phyloP scores from a whole-genome alignment of 768 basidiomycete species.

The Phallus indusiatus region DNA sequence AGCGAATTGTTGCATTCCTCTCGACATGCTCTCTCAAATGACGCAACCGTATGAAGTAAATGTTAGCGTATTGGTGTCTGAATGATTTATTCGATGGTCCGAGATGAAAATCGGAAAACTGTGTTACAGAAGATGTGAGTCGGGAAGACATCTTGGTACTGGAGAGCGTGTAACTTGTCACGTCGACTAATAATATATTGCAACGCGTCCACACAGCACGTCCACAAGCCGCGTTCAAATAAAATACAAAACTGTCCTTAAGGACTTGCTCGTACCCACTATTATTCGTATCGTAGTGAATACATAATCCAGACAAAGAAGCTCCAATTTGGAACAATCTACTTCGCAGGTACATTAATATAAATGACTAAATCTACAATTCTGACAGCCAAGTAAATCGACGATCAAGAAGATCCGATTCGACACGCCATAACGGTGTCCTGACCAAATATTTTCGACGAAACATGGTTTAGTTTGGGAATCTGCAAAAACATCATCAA shows the following conservation, averaged over 20 bases:
- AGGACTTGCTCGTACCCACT: no score
- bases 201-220: no score
- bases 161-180: not conserved
- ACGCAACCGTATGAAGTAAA: conserved; percentile 55
- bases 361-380: no score
- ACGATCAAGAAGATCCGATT: not conserved
- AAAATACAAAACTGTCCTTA: no score
- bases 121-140: conserved; percentile 20
- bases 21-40: conserved; percentile 39
- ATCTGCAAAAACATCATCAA: conserved; percentile 13
- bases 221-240: no score
- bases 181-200: not conserved
- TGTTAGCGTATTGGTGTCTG: conserved; percentile 62
- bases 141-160: not conserved
- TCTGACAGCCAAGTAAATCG: no score
- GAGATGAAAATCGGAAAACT: conserved; percentile 27
- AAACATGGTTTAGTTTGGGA: conserved; percentile 21
- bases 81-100: conserved; percentile 40
- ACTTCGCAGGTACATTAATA: no score
- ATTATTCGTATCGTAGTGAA: no score
- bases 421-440: conserved; percentile 23
- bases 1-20: conserved; percentile 37
- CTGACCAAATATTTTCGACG: conserved; percentile 22
- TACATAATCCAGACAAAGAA: no score
- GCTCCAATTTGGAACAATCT: no score